Evolutionary conservation across 257 asterid species (phyloP).

Genomic region (Haberlea rhodopensis): DNA sequence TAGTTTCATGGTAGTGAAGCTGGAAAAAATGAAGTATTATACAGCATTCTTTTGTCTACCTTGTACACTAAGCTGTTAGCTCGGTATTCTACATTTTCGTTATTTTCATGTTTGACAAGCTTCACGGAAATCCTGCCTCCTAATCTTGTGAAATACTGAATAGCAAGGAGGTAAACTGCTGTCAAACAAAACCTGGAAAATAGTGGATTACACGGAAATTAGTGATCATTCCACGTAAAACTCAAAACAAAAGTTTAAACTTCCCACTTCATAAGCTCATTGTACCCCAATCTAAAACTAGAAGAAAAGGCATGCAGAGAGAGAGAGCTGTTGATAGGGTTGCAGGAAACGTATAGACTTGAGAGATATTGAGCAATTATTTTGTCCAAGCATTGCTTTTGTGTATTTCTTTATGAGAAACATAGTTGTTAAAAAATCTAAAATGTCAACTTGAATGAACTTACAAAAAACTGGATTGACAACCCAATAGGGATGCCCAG

Average conservation of each 20-base stretch:
- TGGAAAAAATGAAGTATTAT: neutral
- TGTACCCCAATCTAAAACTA: neutral
- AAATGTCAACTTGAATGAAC: neutral
- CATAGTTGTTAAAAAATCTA: too few species aligned
- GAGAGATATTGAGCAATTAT: neutral
- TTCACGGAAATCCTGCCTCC: conserved; percentile 83
- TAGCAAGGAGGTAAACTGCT: conserved; percentile 69
- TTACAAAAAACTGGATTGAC: neutral
- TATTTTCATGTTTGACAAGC: conserved; percentile 72
- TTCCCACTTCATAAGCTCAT: neutral
- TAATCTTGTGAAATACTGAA: conserved; percentile 81
- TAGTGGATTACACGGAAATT: conserved; percentile 1
- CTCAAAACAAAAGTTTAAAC: too few species aligned
- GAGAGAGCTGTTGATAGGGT: neutral
- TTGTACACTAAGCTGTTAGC: conserved; percentile 95
- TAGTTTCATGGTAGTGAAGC: neutral
- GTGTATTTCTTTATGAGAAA: too few species aligned
- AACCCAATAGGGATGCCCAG: neutral
- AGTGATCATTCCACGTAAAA: neutral
- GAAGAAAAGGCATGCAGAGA: neutral
- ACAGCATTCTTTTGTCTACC: conserved; percentile 38
- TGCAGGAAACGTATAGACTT: neutral
- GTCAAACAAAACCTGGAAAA: conserved; percentile 73
- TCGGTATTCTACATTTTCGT: conserved; percentile 57
- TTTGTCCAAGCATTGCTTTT: neutral